phyloP scores from a whole-genome alignment of 169 alveolate genomes.

The Eimeria tenella region DNA sequence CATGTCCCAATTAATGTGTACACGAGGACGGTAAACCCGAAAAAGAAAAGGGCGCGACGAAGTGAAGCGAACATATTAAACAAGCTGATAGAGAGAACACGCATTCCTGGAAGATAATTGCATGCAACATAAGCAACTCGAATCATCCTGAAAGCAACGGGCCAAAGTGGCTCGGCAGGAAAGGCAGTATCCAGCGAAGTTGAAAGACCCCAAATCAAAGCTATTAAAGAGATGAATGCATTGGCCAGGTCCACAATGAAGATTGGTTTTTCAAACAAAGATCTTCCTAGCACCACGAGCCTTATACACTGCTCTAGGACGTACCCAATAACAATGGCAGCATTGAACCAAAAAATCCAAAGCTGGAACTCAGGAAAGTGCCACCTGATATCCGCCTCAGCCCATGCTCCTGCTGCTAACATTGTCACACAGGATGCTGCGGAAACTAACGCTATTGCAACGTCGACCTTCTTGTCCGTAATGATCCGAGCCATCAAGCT shows the following conservation, averaged over 20 bases:
- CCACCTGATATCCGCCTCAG: conserved; percentile 45
- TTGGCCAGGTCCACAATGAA: conserved; percentile 49
- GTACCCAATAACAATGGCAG: conserved; percentile 25
- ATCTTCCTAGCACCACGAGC: neutral
- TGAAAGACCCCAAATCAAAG: conserved; percentile 37
- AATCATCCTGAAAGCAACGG: conserved; percentile 70
- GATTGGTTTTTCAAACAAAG: conserved; percentile 29
- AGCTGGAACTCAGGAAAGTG: conserved; percentile 35
- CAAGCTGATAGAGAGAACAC: conserved; percentile 46
- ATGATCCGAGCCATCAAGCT: conserved; percentile 36
- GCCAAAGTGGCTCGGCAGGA: conserved; percentile 74
- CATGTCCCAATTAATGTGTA: conserved; percentile 72
- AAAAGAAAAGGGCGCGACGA: conserved; percentile 38
- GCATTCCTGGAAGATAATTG: conserved; percentile 63
- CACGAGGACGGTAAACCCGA: conserved; percentile 28
- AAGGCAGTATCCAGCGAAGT: conserved; percentile 37
- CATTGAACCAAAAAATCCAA: conserved; percentile 57
- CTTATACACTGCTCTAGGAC: conserved; percentile 47
- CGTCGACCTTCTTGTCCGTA: conserved; percentile 50
- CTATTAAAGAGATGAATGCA: conserved; percentile 19
- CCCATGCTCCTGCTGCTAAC: conserved; percentile 70
- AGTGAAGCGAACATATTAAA: conserved; percentile 48
- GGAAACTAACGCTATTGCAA: conserved; percentile 60
- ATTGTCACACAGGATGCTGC: conserved; percentile 32
- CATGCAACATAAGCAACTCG: conserved; percentile 69